Evolutionary conservation across 139 green algal species (phyloP).

Genomic region (Closterium sp.): DNA sequence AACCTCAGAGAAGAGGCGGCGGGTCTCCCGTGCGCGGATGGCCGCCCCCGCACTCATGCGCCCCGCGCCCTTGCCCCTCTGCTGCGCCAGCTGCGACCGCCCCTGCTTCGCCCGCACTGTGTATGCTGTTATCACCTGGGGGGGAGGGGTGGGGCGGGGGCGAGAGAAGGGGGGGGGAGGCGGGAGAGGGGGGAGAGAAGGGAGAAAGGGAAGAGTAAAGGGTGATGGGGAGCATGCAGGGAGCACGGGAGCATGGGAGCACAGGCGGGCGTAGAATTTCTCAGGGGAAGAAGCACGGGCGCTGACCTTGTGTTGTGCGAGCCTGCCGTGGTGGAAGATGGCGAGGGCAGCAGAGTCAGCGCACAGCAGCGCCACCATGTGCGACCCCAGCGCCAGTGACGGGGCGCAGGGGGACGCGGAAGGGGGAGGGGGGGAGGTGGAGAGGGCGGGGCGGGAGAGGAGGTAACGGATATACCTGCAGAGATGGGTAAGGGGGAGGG

Average conservation of each 20-base stretch:
- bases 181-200: not conserved
- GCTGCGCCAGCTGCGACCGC: constrained; percentile 25
- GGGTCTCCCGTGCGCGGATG: not conserved
- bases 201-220: not conserved
- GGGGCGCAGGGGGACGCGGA: not conserved
- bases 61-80: not conserved
- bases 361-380: constrained; percentile 6
- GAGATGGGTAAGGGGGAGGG: not conserved
- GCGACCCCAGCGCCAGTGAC: not conserved
- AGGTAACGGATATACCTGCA: not conserved
- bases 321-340: not conserved
- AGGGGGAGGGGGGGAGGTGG: not conserved
- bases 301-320: constrained; percentile 18
- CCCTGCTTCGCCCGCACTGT: constrained; percentile 32
- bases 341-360: not conserved
- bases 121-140: constrained; percentile 30
- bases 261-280: not conserved
- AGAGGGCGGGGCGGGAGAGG: not conserved
- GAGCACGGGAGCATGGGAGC: not conserved
- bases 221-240: not conserved
- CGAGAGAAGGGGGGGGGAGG: not conserved
- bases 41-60: constrained; percentile 4
- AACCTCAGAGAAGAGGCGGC: constrained; percentile 1
- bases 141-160: not conserved
- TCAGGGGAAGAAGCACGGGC: no score